Evolutionary conservation across 129 eudicot genomes (phyloP), one percentile per base, ranked within the genome.

Genomic region (Kitagawia praeruptora): DNA sequence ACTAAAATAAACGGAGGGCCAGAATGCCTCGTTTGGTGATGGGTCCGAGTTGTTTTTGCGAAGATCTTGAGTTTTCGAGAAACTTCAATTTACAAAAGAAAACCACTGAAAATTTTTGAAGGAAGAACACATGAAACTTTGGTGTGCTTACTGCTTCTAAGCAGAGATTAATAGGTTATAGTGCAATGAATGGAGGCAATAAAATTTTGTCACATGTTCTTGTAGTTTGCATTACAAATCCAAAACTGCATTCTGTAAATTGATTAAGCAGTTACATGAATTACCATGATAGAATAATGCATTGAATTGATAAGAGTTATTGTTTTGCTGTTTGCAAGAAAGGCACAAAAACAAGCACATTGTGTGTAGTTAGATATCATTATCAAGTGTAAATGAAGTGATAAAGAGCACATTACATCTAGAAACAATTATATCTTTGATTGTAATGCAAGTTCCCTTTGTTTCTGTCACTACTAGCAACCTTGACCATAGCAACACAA

Each of bases 401-500:
- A 88, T 77, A 78, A 81, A 73, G 87, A 78, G 77, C 41, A 16
- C 39, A 64, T 80, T 80, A 67, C 63, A 25, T 51, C 37, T 21
- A 1, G 47, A 69, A 51, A 11, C 23, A 39, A 45, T 40, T 70
- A 39, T 82, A 72, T 31, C 97, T 91, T 91, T 78, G 73, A 89
- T 84, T 87, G 19, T 40, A 87, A 89, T 87, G 85, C 91, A 91
- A 91, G 92, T 79, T 80, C 71, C 71, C 81, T 67, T 80, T 80
- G 69, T n/a, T 61, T 61, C 69, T 61, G 69, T 61, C 34, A n/a
- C 34, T n/a, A n/a, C 34, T n/a, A 10, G 34, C 34, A 61, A 25
- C 13, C 10, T 25, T n/a, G 10, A 19, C 34, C 37, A 23, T 25
- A 25, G 5, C 69, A n/a, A 61, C 1, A 61, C 34, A 61, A n/a